Conservation (phyloP, 495 filamentous ascomycete species). For the Penicillium waksmanii region DNA sequence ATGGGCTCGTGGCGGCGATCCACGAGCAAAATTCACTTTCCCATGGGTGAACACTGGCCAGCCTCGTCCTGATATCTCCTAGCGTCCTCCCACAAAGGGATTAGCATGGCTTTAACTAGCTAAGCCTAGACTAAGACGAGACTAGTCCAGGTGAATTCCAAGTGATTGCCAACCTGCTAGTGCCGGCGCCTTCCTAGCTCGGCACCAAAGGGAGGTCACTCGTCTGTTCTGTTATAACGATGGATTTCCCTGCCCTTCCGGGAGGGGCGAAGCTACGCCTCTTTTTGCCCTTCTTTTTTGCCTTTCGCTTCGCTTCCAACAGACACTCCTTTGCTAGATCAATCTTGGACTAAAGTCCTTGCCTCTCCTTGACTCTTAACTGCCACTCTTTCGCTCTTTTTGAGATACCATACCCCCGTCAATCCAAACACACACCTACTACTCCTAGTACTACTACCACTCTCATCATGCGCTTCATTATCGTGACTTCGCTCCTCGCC, state of each 20-base stretch:
- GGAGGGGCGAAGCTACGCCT: slow-evolving; percentile 8
- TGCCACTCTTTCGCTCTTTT: background rate
- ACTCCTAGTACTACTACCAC: slow-evolving; percentile 7
- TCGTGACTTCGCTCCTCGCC: slow-evolving; percentile 43
- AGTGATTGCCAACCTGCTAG: background rate
- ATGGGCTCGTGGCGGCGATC: background rate
- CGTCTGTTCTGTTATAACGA: background rate
- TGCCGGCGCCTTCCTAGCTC: background rate
- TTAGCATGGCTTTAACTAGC: too few relatives aligned
- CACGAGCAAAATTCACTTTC: background rate
- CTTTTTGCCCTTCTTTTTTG: slow-evolving; percentile 10
- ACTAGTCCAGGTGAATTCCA: too few relatives aligned
- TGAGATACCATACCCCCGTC: slow-evolving; percentile 4
- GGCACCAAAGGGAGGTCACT: too few relatives aligned
- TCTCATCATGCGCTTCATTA: slow-evolving; percentile 49
- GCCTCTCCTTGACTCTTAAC: slow-evolving; percentile 4
- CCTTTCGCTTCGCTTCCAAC: background rate
- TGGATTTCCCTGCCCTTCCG: background rate
- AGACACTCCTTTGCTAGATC: slow-evolving; percentile 4
- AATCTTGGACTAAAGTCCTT: background rate
- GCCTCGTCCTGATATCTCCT: slow-evolving; percentile 1
- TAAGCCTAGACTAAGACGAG: too few relatives aligned
- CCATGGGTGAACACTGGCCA: background rate
- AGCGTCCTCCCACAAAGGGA: background rate
- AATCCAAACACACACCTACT: too few relatives aligned